Conservation (phyloP, 331 rosid genomes). For the Prunus yedoensis region DNA sequence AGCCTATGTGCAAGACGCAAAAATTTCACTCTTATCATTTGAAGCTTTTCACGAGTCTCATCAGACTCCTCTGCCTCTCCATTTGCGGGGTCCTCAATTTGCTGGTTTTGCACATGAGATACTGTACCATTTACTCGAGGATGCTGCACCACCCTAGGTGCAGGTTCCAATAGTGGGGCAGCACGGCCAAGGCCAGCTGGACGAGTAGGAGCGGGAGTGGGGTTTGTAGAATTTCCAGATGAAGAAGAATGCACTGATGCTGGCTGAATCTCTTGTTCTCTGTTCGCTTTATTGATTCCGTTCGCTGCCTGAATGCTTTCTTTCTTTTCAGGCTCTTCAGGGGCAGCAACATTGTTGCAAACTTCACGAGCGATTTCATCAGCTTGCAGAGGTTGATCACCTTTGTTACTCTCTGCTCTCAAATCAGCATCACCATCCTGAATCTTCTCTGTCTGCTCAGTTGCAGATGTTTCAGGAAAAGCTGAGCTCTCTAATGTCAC, state of each 20-base stretch:
- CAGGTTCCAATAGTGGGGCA: conserved; percentile 79
- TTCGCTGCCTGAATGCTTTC: conserved; percentile 34
- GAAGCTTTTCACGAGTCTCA: conserved; percentile 95
- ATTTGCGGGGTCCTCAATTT: conserved; percentile 63
- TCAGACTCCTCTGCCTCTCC: conserved; percentile 88
- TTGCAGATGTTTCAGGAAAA: conserved; percentile 27
- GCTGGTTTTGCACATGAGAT: conserved; percentile 59
- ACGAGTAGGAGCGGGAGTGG: conserved; percentile 48
- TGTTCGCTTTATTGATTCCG: conserved; percentile 34
- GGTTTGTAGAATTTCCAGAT: conserved; percentile 48
- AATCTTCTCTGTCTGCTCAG: conserved; percentile 29
- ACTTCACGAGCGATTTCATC: conserved; percentile 27
- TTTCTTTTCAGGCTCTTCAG: conserved; percentile 40
- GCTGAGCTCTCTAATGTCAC: conserved; percentile 24
- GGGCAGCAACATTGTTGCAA: conserved; percentile 25
- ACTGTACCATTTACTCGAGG: conserved; percentile 68
- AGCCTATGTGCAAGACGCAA: conserved; percentile 92
- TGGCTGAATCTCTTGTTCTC: conserved; percentile 32
- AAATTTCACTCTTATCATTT: conserved; percentile 94
- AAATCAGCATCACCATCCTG: conserved; percentile 27
- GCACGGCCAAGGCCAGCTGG: conserved; percentile 95
- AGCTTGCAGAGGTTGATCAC: conserved; percentile 28
- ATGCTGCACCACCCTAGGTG: conserved; percentile 66
- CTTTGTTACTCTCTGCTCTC: conserved; percentile 23
- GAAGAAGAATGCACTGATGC: conserved; percentile 36